Evolutionary conservation across 768 basidiomycete genomes (phyloP).

Genomic region (Trichaptum fuscoviolaceum): DNA sequence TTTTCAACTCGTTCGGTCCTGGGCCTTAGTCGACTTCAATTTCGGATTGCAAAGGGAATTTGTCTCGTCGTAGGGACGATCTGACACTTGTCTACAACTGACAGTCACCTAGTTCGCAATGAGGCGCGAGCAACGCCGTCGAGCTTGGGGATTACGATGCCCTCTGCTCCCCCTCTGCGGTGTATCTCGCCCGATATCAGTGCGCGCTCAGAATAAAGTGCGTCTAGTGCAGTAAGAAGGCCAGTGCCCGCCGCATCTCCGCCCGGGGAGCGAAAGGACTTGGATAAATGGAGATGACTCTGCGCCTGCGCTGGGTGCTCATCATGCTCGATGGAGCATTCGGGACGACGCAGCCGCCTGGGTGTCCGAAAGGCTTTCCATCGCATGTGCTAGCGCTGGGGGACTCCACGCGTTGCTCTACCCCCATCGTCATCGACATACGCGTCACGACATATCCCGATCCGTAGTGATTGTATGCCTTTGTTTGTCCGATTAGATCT

Average conservation of each 20-base stretch:
- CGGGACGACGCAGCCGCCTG: background rate
- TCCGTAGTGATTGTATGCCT: background rate
- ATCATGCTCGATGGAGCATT: background rate
- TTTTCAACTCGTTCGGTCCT: background rate
- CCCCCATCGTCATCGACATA: background rate
- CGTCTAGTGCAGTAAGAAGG: background rate
- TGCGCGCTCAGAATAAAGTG: background rate
- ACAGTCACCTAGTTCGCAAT: background rate
- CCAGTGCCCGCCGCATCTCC: background rate
- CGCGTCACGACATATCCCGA: background rate
- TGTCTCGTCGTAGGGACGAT: background rate
- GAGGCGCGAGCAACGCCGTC: background rate
- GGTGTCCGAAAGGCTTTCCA: background rate
- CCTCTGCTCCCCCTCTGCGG: background rate
- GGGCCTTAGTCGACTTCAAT: background rate
- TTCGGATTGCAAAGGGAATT: background rate
- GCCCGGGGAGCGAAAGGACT: too few relatives aligned
- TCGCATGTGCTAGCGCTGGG: background rate
- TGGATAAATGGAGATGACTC: background rate
- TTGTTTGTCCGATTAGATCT: background rate
- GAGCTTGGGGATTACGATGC: background rate
- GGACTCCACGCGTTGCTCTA: background rate
- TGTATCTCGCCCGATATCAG: background rate
- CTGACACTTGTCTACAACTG: background rate
- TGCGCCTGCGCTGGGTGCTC: background rate